A percentile compares a stretch with the other conserved stretches of the same genome.
These are phyloP conservation scores for Tarenaya hassleriana DNA, from an alignment of 345 rosid genomes.

Conservation along the genomic window DNA sequence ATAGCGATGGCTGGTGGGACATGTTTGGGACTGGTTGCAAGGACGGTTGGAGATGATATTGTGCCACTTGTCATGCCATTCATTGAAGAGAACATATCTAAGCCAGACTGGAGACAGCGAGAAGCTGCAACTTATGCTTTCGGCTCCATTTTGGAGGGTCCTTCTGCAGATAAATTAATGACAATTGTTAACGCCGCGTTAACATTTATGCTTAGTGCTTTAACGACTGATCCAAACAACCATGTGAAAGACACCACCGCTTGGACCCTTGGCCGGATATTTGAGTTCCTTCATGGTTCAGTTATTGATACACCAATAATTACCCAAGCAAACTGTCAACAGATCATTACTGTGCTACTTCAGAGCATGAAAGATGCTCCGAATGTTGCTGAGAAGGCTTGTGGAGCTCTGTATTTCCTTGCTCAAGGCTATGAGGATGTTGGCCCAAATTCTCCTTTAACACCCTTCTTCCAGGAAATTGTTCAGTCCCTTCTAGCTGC, in stretches of 20 bases:
- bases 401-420: conserved; percentile 65
- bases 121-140: conserved; percentile 66
- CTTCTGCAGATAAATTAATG: conserved; percentile 49
- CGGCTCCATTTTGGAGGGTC: conserved; percentile 65
- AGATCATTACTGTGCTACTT: conserved; percentile 60
- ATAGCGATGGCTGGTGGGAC: conserved; percentile 69
- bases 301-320: conserved; percentile 52
- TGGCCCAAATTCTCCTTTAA: conserved; percentile 45
- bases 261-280: conserved; percentile 70
- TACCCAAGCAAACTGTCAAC: conserved; percentile 66
- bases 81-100: conserved; percentile 56
- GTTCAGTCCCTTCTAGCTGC: conserved; percentile 64
- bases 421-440: conserved; percentile 67
- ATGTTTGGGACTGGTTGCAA: conserved; percentile 61
- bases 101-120: conserved; percentile 63
- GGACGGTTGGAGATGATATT: conserved; percentile 60
- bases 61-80: conserved; percentile 64
- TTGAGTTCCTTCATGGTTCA: conserved; percentile 72
- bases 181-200: conserved; percentile 48
- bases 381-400: conserved; percentile 69
- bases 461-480: conserved; percentile 70
- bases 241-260: conserved; percentile 39
- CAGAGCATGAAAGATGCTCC: conserved; percentile 71
- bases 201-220: conserved; percentile 54
- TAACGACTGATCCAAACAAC: conserved; percentile 34